These are phyloP conservation scores for Emydomyces testavorans DNA, from an alignment of 2,329 filamentous ascomycete species.

Conservation along the genomic window DNA sequence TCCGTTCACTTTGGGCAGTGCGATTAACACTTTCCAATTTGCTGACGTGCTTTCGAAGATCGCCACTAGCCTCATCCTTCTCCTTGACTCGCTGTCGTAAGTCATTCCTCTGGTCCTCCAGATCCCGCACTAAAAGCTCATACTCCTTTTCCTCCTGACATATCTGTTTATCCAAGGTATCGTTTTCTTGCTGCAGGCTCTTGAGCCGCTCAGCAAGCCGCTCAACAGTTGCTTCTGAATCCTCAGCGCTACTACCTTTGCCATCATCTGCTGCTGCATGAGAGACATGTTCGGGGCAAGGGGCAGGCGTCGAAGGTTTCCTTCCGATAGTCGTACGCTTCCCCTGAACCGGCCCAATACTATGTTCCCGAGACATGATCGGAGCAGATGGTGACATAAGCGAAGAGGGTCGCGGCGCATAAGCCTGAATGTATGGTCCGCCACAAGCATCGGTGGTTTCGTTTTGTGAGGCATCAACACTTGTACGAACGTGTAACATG, in stretches of 20 bases:
- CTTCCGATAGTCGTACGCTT: slow-evolving; percentile 61
- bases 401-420: slow-evolving; percentile 43
- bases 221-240: slow-evolving; percentile 57
- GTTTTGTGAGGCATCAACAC: slow-evolving; percentile 37
- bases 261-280: slow-evolving; percentile 33
- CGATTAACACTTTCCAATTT: slow-evolving; percentile 72
- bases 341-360: slow-evolving; percentile 41
- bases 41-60: slow-evolving; percentile 69
- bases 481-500: slow-evolving; percentile 70
- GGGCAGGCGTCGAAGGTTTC: slow-evolving; percentile 59
- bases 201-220: slow-evolving; percentile 75
- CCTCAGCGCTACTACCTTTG: slow-evolving; percentile 34
- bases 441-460: slow-evolving; percentile 28
- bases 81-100: slow-evolving; percentile 69
- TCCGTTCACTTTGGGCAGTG: slow-evolving; percentile 63
- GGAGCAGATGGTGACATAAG: slow-evolving; percentile 51
- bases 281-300: slow-evolving; percentile 30
- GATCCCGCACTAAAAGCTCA: slow-evolving; percentile 51
- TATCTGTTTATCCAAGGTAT: slow-evolving; percentile 61
- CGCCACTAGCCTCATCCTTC: slow-evolving; percentile 80
- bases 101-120: slow-evolving; percentile 67
- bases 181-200: slow-evolving; percentile 66
- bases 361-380: slow-evolving; percentile 54
- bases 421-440: slow-evolving; percentile 40
- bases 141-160: slow-evolving; percentile 58